Percentiles rank a stretch among this genome's conserved stretches.
These are phyloP conservation scores for Xylariaceae sp. DNA, from an alignment of 2,329 filamentous ascomycete species.

Conservation along the genomic window DNA sequence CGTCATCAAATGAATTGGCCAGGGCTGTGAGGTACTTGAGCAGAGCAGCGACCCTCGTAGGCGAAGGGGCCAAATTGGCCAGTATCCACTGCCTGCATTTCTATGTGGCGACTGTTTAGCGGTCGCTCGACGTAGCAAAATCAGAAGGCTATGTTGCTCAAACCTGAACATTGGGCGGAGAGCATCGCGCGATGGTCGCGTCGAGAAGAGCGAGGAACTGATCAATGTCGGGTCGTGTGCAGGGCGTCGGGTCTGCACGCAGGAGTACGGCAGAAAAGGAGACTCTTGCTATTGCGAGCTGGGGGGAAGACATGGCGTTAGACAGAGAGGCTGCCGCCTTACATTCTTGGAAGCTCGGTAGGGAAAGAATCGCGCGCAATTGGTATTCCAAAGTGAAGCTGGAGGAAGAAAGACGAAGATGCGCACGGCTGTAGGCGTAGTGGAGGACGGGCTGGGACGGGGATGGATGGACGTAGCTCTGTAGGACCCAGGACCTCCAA, in stretches of 20 bases:
- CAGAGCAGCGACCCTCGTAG: slow-evolving; percentile 60
- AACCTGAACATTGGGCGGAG: slow-evolving; percentile 83
- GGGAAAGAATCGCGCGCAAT: too few relatives aligned
- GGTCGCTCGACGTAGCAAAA: slow-evolving; percentile 29
- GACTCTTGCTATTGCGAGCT: slow-evolving; percentile 74
- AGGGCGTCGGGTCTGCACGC: slow-evolving; percentile 66
- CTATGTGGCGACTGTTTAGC: slow-evolving; percentile 47
- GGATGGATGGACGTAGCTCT: too few relatives aligned
- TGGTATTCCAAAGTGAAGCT: too few relatives aligned
- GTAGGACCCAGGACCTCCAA: too few relatives aligned
- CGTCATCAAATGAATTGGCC: slow-evolving; percentile 50
- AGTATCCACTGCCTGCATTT: slow-evolving; percentile 86
- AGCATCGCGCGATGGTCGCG: slow-evolving; percentile 65
- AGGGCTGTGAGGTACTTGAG: slow-evolving; percentile 73
- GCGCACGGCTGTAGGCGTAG: too few relatives aligned
- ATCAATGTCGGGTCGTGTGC: slow-evolving; percentile 65
- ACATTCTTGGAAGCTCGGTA: background rate
- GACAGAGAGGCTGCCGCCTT: background rate
- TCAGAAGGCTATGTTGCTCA: slow-evolving; percentile 48
- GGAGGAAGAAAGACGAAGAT: too few relatives aligned
- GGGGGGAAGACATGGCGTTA: slow-evolving; percentile 57
- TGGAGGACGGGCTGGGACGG: too few relatives aligned
- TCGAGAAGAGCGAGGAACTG: slow-evolving; percentile 64
- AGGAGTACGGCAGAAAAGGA: slow-evolving; percentile 71
- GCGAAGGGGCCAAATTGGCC: slow-evolving; percentile 64